Evolutionary conservation across 192 early-diverging fungal species (phyloP).

Genomic region (Backusella mclennaniae): DNA sequence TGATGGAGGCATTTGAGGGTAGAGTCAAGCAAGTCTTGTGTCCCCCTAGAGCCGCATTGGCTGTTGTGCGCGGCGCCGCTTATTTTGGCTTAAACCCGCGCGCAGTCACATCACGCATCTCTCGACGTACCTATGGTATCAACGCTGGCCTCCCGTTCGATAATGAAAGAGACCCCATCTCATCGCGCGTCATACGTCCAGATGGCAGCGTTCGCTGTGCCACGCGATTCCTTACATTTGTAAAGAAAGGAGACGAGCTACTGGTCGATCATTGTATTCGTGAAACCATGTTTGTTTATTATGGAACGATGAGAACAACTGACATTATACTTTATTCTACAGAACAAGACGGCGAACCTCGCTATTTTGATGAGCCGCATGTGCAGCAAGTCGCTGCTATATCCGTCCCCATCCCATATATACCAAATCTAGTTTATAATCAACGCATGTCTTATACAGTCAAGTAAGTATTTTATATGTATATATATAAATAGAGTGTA

Average conservation of each 20-base stretch:
- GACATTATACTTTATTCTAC: slow-evolving; percentile 35
- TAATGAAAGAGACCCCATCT: slow-evolving; percentile 35
- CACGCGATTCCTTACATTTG: slow-evolving; percentile 34
- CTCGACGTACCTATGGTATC: slow-evolving; percentile 49
- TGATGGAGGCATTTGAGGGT: slow-evolving; percentile 38
- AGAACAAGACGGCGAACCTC: slow-evolving; percentile 17
- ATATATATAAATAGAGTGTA: neutral
- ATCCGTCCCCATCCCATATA: slow-evolving; percentile 27
- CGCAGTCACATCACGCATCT: slow-evolving; percentile 42
- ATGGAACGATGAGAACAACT: slow-evolving; percentile 27
- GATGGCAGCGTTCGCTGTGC: slow-evolving; percentile 44
- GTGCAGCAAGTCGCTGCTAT: slow-evolving; percentile 31
- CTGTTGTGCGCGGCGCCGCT: slow-evolving; percentile 57
- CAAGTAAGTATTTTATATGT: slow-evolving; percentile 3
- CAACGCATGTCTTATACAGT: slow-evolving; percentile 30
- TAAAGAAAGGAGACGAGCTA: slow-evolving; percentile 32
- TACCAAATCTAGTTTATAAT: slow-evolving; percentile 17
- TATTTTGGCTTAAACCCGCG: slow-evolving; percentile 44
- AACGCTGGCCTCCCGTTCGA: slow-evolving; percentile 49
- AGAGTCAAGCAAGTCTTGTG: slow-evolving; percentile 40
- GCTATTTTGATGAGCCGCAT: slow-evolving; percentile 23
- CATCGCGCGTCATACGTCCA: slow-evolving; percentile 39
- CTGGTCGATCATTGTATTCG: slow-evolving; percentile 50
- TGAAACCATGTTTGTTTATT: slow-evolving; percentile 40
- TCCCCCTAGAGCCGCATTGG: slow-evolving; percentile 43